Base-by-base conservation (phyloP, 306 rosid species). In the Rosa chinensis region DNA sequence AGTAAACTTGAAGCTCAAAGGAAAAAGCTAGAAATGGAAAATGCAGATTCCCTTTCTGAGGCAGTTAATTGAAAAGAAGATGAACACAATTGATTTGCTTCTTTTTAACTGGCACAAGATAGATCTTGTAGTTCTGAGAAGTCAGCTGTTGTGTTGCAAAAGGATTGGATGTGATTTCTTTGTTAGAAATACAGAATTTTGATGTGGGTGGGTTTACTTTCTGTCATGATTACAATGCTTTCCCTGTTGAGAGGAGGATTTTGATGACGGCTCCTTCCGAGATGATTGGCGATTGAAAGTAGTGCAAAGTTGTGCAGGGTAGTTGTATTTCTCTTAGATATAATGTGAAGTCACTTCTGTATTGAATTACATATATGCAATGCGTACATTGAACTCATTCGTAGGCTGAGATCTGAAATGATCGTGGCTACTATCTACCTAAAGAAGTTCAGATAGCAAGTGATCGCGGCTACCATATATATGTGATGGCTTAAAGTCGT, bases 1-100 rank as follows among this genome's bases (percentile, higher is more conserved):
- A 82, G 90, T 50, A 92, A 80, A 84, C 90, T 86, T 69, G 93
- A 90, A 78, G 97, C 88, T 73, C 87, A 86, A 80, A 87, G 62
- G 83, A 90, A 88, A 75, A 88, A 81, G 80, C 83, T 87, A 74
- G 78, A 82, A 81, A 90, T 79, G 72, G 89, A 75, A 40, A 86
- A 69, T 21, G 20, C 73, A 55, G 89, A 89, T 55, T 82, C 21
- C 14, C 78, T 87, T 69, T 55, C 78, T 10, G 94, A 84, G 77
- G 71, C 84, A 55, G 80, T 82, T 23, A 64, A 81, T 67, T 90
- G 88, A 92, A 75, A 55, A 71, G 50, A 83, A 52, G 71, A 18
- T 64, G 39, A 58, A 20, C 49, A 10, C 77, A 45, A 35, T 39
- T 78, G 74, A 55, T 20, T 64, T 76, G 53, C 74, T 12, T 44